Conservation (phyloP, 2,329 filamentous ascomycete species). For the Cryphonectria nitschkei region DNA sequence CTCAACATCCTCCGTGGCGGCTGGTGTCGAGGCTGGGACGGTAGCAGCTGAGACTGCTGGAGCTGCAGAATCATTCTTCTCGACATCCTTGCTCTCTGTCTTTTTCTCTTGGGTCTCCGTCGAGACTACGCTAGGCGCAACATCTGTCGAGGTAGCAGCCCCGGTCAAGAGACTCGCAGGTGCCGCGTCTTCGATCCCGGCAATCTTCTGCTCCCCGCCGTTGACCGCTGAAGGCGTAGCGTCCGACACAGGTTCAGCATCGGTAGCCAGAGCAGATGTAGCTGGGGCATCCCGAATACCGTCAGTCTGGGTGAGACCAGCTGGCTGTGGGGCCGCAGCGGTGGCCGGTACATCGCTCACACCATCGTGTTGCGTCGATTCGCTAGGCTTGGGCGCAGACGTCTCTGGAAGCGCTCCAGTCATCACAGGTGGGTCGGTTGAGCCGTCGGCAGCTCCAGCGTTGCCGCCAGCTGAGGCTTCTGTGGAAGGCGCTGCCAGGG, state of each 20-base stretch:
- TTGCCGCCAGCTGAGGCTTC: not conserved
- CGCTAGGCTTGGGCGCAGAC: slow-evolving; percentile 18
- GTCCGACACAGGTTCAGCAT: not conserved
- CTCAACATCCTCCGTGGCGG: slow-evolving; percentile 26
- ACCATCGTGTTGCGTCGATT: slow-evolving; percentile 18
- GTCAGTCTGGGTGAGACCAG: not conserved
- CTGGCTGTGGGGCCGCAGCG: not conserved
- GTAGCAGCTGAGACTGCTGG: not conserved
- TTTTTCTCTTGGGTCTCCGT: slow-evolving; percentile 1
- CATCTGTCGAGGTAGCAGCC: not conserved
- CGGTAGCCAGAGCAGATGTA: not conserved
- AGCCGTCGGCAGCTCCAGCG: slow-evolving; percentile 6
- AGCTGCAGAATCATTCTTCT: not conserved
- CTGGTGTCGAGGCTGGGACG: slow-evolving; percentile 3
- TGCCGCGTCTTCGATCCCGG: not conserved
- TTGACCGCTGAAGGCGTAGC: not conserved
- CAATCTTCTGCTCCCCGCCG: slow-evolving; percentile 1
- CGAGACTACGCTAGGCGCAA: not conserved
- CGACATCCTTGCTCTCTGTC: not conserved
- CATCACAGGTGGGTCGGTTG: slow-evolving; percentile 23
- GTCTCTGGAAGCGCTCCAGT: slow-evolving; percentile 20
- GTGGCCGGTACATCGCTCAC: slow-evolving; percentile 17
- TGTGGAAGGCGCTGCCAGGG: slow-evolving; percentile 2
- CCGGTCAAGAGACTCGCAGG: not conserved
- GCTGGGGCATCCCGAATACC: not conserved